Evolutionary conservation across 2,329 filamentous ascomycete genomes (phyloP).

Genomic region (Amauroascus niger): DNA sequence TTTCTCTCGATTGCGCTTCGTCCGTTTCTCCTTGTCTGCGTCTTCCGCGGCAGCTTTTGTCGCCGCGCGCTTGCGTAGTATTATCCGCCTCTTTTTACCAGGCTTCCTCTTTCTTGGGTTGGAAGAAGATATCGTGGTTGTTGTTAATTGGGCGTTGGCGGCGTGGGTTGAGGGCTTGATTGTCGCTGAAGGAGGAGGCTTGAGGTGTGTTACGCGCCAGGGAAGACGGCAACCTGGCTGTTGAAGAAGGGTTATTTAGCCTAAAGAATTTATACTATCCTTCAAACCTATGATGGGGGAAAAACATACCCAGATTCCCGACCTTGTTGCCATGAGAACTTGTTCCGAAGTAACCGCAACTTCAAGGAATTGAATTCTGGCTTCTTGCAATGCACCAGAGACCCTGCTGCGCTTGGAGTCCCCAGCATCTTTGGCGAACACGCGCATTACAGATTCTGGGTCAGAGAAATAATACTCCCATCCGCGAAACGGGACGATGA

Average conservation of each 20-base stretch:
- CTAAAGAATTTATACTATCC: not conserved
- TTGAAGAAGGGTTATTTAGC: not conserved
- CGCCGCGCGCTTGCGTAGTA: constrained; percentile 29
- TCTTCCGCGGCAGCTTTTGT: constrained; percentile 23
- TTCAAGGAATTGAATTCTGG: constrained; percentile 28
- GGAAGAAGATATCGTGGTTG: constrained; percentile 20
- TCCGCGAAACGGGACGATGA: constrained; percentile 34
- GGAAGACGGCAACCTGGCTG: constrained; percentile 35
- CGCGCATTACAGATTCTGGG: constrained; percentile 21
- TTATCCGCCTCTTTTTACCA: constrained; percentile 36
- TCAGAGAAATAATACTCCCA: constrained; percentile 37
- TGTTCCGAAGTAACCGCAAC: constrained; percentile 30
- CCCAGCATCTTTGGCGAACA: not conserved
- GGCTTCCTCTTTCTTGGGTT: constrained; percentile 30
- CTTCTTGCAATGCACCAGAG: no score
- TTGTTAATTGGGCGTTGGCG: constrained; percentile 17
- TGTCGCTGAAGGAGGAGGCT: constrained; percentile 16
- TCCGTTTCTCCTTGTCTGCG: constrained; percentile 18
- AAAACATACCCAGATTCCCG: constrained; percentile 29
- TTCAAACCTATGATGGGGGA: not conserved
- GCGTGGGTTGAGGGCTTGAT: not conserved
- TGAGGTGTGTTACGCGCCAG: constrained; percentile 34
- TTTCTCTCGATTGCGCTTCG: constrained; percentile 18
- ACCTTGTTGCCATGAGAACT: constrained; percentile 25
- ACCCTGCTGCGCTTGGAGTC: not conserved